These are phyloP conservation scores for Jamesozyma lodderae DNA, from an alignment of 805 yeast genomes.

Conservation along the genomic window DNA sequence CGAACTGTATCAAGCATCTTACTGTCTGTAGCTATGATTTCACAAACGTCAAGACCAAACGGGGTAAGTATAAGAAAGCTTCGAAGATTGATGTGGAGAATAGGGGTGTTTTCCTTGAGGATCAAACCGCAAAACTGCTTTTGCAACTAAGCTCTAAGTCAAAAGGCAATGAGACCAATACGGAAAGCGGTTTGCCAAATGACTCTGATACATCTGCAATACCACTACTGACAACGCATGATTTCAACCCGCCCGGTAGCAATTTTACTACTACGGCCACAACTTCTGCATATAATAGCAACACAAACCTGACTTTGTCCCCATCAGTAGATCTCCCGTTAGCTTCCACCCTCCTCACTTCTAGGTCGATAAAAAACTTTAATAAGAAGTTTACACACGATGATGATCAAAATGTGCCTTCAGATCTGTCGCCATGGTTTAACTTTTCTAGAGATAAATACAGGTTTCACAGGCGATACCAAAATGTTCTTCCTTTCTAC, in stretches of 20 bases:
- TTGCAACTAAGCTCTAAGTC: neutral
- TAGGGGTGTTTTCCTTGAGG: neutral
- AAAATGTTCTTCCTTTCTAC: constrained; percentile 34
- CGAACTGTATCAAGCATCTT: constrained; percentile 11
- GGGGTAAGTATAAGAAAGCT: constrained; percentile 4
- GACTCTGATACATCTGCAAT: too few species aligned
- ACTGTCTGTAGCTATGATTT: constrained; percentile 11
- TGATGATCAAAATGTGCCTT: neutral
- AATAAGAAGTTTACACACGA: neutral
- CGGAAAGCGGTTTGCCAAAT: too few species aligned
- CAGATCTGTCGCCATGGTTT: constrained; percentile 19
- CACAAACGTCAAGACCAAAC: neutral
- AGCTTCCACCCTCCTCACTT: too few species aligned
- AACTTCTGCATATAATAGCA: too few species aligned
- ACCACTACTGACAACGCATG: too few species aligned
- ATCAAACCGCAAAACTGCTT: constrained; percentile 5
- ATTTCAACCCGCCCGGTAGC: too few species aligned
- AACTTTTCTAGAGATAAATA: constrained; percentile 35
- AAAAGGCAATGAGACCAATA: too few species aligned
- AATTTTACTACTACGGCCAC: neutral
- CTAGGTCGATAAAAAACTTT: neutral
- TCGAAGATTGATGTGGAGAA: neutral
- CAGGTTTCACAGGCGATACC: constrained; percentile 40
- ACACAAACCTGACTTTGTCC: too few species aligned
- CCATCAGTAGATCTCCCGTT: too few species aligned